Evolutionary conservation across 768 basidiomycete genomes (phyloP).

Genomic region (Tulasnella sp.): DNA sequence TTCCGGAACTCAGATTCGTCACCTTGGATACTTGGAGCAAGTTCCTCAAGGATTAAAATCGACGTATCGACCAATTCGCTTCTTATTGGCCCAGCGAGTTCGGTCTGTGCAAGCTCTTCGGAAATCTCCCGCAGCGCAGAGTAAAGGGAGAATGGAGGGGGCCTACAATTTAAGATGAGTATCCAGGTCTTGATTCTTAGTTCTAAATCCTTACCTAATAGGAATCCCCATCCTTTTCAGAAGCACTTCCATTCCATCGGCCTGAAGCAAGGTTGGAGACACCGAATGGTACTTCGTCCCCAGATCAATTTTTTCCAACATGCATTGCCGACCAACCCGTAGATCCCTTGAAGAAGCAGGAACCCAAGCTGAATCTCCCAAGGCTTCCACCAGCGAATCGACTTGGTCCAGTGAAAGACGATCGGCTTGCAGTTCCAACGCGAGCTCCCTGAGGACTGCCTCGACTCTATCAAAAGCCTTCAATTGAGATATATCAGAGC

Average conservation of each 20-base stretch:
- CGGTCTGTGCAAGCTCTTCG: neutral
- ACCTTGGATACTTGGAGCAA: neutral
- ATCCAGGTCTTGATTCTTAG: neutral
- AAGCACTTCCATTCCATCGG: neutral
- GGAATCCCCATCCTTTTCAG: neutral
- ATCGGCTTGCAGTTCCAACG: neutral
- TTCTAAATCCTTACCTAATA: neutral
- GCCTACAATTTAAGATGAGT: neutral
- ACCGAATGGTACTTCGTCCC: neutral
- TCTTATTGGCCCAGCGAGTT: neutral
- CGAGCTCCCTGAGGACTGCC: neutral
- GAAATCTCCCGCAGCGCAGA: neutral
- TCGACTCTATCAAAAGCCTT: neutral
- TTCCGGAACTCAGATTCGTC: neutral
- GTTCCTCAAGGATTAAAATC: neutral
- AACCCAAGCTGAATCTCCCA: neutral
- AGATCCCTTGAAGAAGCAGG: neutral
- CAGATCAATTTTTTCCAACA: conserved; percentile 8
- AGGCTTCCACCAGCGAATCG: neutral
- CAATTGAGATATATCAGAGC: neutral
- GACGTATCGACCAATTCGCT: neutral
- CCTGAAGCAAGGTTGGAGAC: neutral
- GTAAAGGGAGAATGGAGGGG: neutral
- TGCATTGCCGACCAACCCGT: neutral
- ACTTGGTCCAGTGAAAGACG: neutral